Base-by-base conservation (phyloP, 2,329 filamentous ascomycete species). In the Apiospora malaysiana region DNA sequence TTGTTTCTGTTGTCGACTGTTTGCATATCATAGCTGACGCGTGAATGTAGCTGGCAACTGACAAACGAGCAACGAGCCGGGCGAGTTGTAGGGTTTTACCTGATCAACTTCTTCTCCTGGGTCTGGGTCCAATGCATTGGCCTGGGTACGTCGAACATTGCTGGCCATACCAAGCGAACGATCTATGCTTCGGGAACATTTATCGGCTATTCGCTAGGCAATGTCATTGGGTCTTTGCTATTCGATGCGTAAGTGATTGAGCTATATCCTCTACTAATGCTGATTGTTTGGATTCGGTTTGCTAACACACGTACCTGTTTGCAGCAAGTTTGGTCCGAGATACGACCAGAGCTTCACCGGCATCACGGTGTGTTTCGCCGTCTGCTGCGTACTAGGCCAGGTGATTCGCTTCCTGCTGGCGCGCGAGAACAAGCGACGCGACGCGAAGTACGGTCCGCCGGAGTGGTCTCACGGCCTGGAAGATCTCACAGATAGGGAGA, bases 151-250 rank as follows among this genome's bases (percentile, higher is more conserved):
- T 79, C 78, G 42, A 80, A 81, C 56, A 75, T 80, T 9, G 78
- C 79, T 4, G 79, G 79, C 18, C 75, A 79, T 68, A 80, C 78
- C 21, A 81, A 80, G 72, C 80, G 80, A 70, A 74, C 77, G 2
- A 74, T 77, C 3, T 77, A 78, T 32, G 76, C 76, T 12, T 76
- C 77, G 6, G 76, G 74, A 3, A 80, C 78, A 2, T 81, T 79
- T 63, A 77, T 81, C 43, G 79, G 77, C 7, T 80, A 80, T 65
- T 81, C 78, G 1, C 70, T 80, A 7, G 79, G 80, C 14, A 81
- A 81, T 72, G 77, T 80, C 37, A 74, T 81, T 25, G 79, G 80
- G 0, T 78, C 79, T 0, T 70, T 79, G 6, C 75, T 81, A 71
- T 81, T 81, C 47, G 75, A 78, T 40, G 79, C 77, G 78, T 79